Conservation (phyloP, 108 stramenopile species). For the Cyclotella cryptica region DNA sequence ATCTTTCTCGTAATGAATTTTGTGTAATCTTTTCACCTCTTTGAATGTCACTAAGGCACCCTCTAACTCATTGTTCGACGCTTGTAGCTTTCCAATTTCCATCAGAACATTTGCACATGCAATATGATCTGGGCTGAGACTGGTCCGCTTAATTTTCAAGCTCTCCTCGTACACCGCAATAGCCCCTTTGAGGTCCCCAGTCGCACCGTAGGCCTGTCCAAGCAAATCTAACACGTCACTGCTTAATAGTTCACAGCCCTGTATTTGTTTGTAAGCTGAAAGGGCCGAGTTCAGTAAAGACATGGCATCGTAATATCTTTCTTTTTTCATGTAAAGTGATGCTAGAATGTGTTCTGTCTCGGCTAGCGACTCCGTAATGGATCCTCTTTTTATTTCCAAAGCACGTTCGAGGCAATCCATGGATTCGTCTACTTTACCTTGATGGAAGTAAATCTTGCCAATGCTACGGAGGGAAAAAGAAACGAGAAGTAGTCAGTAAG, state of each 20-base stretch:
- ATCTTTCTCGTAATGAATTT: conserved; percentile 45
- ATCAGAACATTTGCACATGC: conserved; percentile 51
- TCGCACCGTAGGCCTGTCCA: conserved; percentile 30
- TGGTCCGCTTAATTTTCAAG: conserved; percentile 42
- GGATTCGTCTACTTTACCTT: conserved; percentile 49
- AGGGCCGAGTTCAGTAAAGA: conserved; percentile 51
- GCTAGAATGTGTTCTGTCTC: conserved; percentile 56
- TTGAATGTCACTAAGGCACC: conserved; percentile 58
- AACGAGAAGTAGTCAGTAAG: background rate
- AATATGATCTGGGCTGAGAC: conserved; percentile 33
- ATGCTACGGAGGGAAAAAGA: conserved; percentile 14
- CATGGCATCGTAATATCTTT: conserved; percentile 34
- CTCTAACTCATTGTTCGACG: conserved; percentile 28
- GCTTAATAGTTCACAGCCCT: conserved; percentile 44
- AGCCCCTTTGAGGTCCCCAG: conserved; percentile 30
- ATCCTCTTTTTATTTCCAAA: conserved; percentile 43
- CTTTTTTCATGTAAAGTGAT: conserved; percentile 45
- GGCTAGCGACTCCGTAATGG: conserved; percentile 46
- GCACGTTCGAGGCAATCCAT: conserved; percentile 41
- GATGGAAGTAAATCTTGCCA: conserved; percentile 50
- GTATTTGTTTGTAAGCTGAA: conserved; percentile 36
- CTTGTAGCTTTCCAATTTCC: conserved; percentile 54
- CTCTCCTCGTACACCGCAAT: conserved; percentile 43
- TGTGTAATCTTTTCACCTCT: conserved; percentile 58
- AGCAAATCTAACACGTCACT: conserved; percentile 58